Conservation (phyloP, 2,329 filamentous ascomycete genomes). For the Penicillium concentricum region DNA sequence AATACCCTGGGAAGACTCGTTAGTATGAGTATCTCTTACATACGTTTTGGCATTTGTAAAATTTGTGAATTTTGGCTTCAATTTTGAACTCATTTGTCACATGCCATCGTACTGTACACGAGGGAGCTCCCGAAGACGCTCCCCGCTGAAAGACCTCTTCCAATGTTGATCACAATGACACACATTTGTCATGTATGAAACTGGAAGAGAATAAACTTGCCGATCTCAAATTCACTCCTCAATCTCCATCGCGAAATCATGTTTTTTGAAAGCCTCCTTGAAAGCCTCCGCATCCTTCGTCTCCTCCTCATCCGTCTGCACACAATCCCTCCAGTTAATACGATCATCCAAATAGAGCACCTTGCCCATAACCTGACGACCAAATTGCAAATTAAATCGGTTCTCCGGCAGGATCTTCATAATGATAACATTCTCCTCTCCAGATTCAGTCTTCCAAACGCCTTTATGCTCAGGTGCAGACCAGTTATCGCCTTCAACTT, state of each 20-base stretch:
- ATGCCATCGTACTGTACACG: conserved; percentile 6
- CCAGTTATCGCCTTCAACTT: conserved; percentile 5
- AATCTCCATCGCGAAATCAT: conserved; percentile 70
- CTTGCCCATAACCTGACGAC: conserved; percentile 82
- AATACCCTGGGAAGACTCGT: background rate
- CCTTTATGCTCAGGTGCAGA: conserved; percentile 7
- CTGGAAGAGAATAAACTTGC: background rate
- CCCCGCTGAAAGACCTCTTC: background rate
- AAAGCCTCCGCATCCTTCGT: conserved; percentile 74
- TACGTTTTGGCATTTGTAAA: background rate
- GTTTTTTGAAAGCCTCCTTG: conserved; percentile 76
- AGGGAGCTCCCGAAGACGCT: background rate
- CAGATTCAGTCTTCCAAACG: conserved; percentile 19
- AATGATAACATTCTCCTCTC: conserved; percentile 68
- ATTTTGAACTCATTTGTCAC: conserved; percentile 3
- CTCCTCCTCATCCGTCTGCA: conserved; percentile 76
- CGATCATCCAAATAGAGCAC: conserved; percentile 75
- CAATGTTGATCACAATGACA: background rate
- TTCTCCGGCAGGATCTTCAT: conserved; percentile 70
- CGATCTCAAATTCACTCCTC: conserved; percentile 2
- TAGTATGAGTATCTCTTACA: background rate
- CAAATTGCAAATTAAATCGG: conserved; percentile 89
- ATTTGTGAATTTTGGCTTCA: background rate
- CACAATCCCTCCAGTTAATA: conserved; percentile 81
- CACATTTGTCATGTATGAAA: background rate